Evolutionary conservation across 2,329 filamentous ascomycete species (phyloP).

Genomic region (Monilinia fructicola): DNA sequence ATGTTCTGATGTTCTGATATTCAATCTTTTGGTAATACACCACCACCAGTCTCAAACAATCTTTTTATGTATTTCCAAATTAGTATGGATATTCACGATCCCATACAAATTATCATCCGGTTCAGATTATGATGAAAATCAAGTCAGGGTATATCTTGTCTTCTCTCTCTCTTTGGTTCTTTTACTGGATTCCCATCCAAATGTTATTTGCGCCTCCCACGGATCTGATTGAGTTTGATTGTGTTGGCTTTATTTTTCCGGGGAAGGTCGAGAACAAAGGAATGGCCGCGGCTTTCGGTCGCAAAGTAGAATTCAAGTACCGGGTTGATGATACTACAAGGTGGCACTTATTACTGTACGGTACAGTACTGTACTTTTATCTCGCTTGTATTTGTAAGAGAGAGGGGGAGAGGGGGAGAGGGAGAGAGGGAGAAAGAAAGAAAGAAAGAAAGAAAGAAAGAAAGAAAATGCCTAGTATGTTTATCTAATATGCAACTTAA

Average conservation of each 20-base stretch:
- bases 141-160: not conserved
- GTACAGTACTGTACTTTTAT: too few species aligned
- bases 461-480: too few species aligned
- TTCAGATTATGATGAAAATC: not conserved
- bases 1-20: not conserved
- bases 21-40: not conserved
- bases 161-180: not conserved
- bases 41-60: not conserved
- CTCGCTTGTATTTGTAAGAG: too few species aligned
- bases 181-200: not conserved
- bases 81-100: not conserved
- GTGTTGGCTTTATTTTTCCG: too few species aligned
- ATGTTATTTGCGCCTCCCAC: not conserved
- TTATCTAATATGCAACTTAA: too few species aligned
- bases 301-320: not conserved
- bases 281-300: conserved; percentile 20
- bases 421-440: too few species aligned
- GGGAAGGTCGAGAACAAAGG: conserved; percentile 18
- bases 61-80: not conserved
- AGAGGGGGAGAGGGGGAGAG: too few species aligned
- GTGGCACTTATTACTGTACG: too few species aligned
- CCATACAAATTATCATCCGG: not conserved
- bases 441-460: too few species aligned
- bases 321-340: not conserved
- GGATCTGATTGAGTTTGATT: too few species aligned